Evolutionary conservation across 2,329 filamentous ascomycete genomes (phyloP).

Genomic region (Colletotrichum liaoningense): DNA sequence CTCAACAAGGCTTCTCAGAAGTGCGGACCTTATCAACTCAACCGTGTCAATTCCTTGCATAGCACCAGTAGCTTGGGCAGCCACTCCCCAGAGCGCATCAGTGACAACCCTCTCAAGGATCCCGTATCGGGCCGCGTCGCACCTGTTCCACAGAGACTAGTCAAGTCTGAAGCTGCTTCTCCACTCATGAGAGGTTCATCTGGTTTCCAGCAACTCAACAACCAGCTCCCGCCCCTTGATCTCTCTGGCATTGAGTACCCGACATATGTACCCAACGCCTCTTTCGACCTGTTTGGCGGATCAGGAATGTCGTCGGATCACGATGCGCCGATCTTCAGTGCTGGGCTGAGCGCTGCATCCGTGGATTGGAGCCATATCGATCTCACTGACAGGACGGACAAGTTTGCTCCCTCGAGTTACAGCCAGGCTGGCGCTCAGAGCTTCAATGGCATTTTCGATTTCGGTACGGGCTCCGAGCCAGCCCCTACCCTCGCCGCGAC

Average conservation of each 20-base stretch:
- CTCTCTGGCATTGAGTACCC: slow-evolving; percentile 66
- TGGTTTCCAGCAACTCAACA: slow-evolving; percentile 63
- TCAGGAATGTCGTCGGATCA: slow-evolving; percentile 59
- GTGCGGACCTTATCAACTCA: slow-evolving; percentile 70
- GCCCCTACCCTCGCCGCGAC: slow-evolving; percentile 65
- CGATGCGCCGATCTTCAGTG: slow-evolving; percentile 71
- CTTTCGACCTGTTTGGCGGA: slow-evolving; percentile 64
- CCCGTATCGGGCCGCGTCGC: slow-evolving; percentile 49
- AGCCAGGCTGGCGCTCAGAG: slow-evolving; percentile 63
- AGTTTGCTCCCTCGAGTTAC: slow-evolving; percentile 65
- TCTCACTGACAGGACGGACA: slow-evolving; percentile 56
- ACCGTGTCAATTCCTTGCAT: slow-evolving; percentile 68
- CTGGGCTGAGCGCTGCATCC: slow-evolving; percentile 67
- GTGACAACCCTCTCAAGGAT: slow-evolving; percentile 53
- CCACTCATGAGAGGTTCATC: slow-evolving; percentile 62
- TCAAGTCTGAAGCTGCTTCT: slow-evolving; percentile 72
- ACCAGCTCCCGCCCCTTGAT: slow-evolving; percentile 68
- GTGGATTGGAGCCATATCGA: slow-evolving; percentile 61
- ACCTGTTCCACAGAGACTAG: slow-evolving; percentile 60
- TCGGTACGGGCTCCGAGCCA: slow-evolving; percentile 63
- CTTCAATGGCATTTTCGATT: slow-evolving; percentile 64
- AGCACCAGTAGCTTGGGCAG: slow-evolving; percentile 61
- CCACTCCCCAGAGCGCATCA: slow-evolving; percentile 56
- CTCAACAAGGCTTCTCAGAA: slow-evolving; percentile 71
- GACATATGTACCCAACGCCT: slow-evolving; percentile 57